Conservation (phyloP, 2,329 filamentous ascomycete species). For the Plectosphaerella plurivora region DNA sequence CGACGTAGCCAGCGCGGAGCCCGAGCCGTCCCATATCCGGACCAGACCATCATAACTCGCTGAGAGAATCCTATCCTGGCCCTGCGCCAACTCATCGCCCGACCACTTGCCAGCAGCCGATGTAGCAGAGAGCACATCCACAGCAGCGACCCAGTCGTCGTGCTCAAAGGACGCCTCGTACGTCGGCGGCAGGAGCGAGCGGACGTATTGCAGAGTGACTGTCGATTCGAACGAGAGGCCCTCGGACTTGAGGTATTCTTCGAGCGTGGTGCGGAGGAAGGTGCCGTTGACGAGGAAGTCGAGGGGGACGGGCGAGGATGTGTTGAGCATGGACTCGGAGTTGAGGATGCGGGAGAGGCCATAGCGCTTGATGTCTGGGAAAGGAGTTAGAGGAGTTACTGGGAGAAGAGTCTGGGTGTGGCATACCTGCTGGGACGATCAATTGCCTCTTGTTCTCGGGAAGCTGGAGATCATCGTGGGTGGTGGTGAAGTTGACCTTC, state of each 20-base stretch:
- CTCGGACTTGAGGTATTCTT: slow-evolving; percentile 82
- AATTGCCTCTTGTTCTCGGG: slow-evolving; percentile 59
- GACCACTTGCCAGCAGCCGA: slow-evolving; percentile 58
- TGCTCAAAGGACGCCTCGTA: slow-evolving; percentile 93
- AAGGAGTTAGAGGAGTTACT: background rate
- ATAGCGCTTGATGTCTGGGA: slow-evolving; percentile 62
- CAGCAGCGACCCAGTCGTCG: slow-evolving; percentile 90
- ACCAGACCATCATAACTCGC: slow-evolving; percentile 88
- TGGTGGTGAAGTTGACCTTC: slow-evolving; percentile 65
- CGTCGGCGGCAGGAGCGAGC: slow-evolving; percentile 81
- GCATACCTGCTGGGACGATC: slow-evolving; percentile 55
- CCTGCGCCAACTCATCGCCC: slow-evolving; percentile 40
- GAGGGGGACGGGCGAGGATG: slow-evolving; percentile 66
- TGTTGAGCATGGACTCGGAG: slow-evolving; percentile 67
- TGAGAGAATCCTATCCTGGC: slow-evolving; percentile 76
- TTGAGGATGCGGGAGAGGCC: slow-evolving; percentile 67
- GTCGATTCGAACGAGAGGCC: slow-evolving; percentile 87
- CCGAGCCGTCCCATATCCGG: slow-evolving; percentile 84
- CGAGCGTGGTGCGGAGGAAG: slow-evolving; percentile 83
- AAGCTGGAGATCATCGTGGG: slow-evolving; percentile 56
- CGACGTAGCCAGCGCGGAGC: slow-evolving; percentile 78
- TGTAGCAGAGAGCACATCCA: slow-evolving; percentile 72
- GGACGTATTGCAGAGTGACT: slow-evolving; percentile 86
- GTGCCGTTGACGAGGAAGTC: slow-evolving; percentile 95
- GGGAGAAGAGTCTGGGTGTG: background rate